A percentile compares a stretch with the other conserved stretches of the same genome.
Evolutionary conservation across 345 rosid genomes (phyloP).

Genomic region (Diplotaxis tenuifolia): DNA sequence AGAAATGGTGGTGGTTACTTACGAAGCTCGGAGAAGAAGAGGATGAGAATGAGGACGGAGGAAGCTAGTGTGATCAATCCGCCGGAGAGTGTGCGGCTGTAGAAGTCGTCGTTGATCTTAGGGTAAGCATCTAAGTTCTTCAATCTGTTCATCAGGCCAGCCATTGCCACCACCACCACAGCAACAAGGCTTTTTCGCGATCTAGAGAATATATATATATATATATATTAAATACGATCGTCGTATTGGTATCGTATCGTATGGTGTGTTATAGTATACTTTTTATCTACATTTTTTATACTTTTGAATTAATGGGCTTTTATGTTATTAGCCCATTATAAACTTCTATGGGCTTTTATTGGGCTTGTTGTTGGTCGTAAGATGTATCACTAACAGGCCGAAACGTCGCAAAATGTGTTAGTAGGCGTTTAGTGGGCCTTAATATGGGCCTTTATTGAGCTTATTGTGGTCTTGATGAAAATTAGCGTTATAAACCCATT

Average conservation of each 20-base stretch:
- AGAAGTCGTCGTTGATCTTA: constrained; percentile 83
- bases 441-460: neutral
- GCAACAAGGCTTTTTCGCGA: neutral
- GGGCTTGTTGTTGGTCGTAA: neutral
- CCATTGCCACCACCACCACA: constrained; percentile 45
- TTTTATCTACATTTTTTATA: too few species aligned
- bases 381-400: neutral
- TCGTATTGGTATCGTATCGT: neutral
- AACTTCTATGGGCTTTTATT: neutral
- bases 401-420: neutral
- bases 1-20: neutral
- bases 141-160: constrained; percentile 54
- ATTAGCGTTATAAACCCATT: neutral
- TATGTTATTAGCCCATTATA: too few species aligned
- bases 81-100: constrained; percentile 79
- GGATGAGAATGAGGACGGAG: constrained; percentile 54
- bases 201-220: neutral
- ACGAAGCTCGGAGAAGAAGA: constrained; percentile 76
- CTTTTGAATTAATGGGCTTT: too few species aligned
- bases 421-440: neutral
- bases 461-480: neutral
- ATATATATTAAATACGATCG: neutral
- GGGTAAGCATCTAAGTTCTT: constrained; percentile 86
- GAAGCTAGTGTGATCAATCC: constrained; percentile 77
- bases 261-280: too few species aligned